Conservation (phyloP, 129 eudicot genomes). For the Chrysanthemum seticuspe region DNA sequence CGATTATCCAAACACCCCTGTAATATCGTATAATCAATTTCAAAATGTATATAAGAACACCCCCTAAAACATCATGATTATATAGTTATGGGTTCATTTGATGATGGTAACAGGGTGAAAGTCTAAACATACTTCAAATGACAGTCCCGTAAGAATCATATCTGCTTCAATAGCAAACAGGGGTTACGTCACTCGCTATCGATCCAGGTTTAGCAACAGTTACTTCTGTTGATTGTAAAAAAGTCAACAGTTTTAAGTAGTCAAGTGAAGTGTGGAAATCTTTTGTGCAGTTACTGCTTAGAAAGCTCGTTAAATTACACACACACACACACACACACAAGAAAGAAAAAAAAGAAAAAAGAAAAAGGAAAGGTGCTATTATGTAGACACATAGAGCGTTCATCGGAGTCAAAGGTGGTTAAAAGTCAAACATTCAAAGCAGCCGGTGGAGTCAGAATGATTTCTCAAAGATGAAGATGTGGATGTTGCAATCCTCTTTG, state of each 20-base stretch:
- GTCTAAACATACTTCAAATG: constrained; percentile 58
- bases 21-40: too few species aligned
- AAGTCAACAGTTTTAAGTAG: constrained; percentile 3
- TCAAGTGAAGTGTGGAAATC: neutral
- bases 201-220: constrained; percentile 42
- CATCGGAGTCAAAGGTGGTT: constrained; percentile 72
- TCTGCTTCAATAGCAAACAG: constrained; percentile 67
- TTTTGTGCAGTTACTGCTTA: neutral
- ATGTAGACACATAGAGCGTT: constrained; percentile 69
- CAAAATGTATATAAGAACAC: too few species aligned
- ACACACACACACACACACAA: too few species aligned
- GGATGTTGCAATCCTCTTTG: constrained; percentile 63
- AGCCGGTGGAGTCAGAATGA: constrained; percentile 87
- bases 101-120: constrained; percentile 58
- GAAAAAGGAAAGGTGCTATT: constrained; percentile 66
- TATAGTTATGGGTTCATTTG: neutral
- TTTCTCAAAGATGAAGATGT: constrained; percentile 68
- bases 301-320: constrained; percentile 73
- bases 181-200: constrained; percentile 84
- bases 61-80: neutral
- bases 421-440: constrained; percentile 63
- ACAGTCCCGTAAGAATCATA: constrained; percentile 46
- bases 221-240: constrained; percentile 37
- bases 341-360: constrained; percentile 1
- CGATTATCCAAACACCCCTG: too few species aligned